A percentile compares a stretch with the other conserved stretches of the same genome.
Conservation (phyloP, 148 eudicot species). For the Hydrangea macrophylla region DNA sequence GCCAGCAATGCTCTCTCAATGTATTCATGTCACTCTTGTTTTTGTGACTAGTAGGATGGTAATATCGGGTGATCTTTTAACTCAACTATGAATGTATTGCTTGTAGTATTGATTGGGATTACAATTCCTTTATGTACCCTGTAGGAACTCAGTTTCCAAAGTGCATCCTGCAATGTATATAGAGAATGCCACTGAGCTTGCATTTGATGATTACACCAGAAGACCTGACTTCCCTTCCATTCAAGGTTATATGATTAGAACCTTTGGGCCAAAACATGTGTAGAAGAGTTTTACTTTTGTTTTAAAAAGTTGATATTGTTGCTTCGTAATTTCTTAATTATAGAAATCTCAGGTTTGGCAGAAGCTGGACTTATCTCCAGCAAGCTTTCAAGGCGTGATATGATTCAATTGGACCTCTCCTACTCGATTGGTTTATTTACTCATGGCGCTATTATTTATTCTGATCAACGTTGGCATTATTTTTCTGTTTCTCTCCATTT, state of each 20-base stretch:
- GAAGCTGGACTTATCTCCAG: constrained; percentile 99
- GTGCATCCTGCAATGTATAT: constrained; percentile 98
- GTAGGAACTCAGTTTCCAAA: constrained; percentile 71
- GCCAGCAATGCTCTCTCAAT: constrained; percentile 90
- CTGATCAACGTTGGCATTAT: background rate
- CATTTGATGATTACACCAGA: constrained; percentile 95
- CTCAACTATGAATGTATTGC: background rate
- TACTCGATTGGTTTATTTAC: too few species aligned
- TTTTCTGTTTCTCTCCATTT: constrained; percentile 15
- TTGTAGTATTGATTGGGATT: background rate
- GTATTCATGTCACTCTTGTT: constrained; percentile 30
- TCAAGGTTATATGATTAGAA: constrained; percentile 53
- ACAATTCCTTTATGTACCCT: constrained; percentile 11
- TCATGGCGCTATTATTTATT: background rate
- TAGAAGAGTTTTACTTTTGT: constrained; percentile 10
- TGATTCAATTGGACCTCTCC: constrained; percentile 17
- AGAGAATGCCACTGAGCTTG: constrained; percentile 86
- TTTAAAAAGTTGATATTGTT: constrained; percentile 14
- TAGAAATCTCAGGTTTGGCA: constrained; percentile 69
- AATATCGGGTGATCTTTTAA: background rate
- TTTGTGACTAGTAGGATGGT: too few species aligned
- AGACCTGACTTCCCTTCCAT: constrained; percentile 89
- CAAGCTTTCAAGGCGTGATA: constrained; percentile 81
- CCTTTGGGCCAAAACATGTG: background rate
- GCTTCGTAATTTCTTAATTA: constrained; percentile 14